Evolutionary conservation across 306 rosid species (phyloP), one percentile per base, ranked within the genome.

Genomic region (Delonix regia): DNA sequence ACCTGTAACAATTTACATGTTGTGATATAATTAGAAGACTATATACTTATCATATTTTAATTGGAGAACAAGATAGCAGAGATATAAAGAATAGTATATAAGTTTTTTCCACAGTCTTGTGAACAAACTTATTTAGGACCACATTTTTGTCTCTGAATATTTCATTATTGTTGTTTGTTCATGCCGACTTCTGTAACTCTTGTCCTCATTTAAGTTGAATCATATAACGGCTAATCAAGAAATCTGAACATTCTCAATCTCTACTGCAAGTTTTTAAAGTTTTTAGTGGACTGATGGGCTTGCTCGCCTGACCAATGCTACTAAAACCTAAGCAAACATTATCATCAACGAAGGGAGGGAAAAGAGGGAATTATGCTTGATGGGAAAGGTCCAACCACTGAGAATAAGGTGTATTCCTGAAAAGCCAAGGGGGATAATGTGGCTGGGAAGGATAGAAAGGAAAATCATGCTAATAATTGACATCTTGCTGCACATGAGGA

Each of bases 191-290:
- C 44, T 42, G 13, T 56, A 21, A 33, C 30, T 11, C 45, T 9
- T 21, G 21, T 33, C 44, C 22, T 33, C 19, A 44, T 75, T 75
- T 48, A 62, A 60, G 36, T 53, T 78, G 10, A 53, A 55, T 19
- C 42, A 55, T 41, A 49, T 53, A 41, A 42, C 13, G 60, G 39
- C 41, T 67, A 18, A 34, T 80, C 33, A 45, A 47, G 75, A 79
- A 34, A 67, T 55, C 16, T 62, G 55, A 80, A 53, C 30, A 21
- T 5, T 4, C 52, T 60, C 49, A 52, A 79, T 65, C 60, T 73
- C 69, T 53, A 19, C 14, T 65, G 65, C 75, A 73, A 62, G 44
- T 57, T 69, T 52, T n/a, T n/a, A n/a, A n/a, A n/a, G n/a, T n/a
- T n/a, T n/a, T n/a, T n/a, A n/a, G n/a, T n/a, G n/a, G n/a, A n/a